A percentile compares a stretch with the other conserved stretches of the same genome.
Evolutionary conservation across 192 early-diverging fungal species (phyloP).

Genomic region (Coemansia sp.): DNA sequence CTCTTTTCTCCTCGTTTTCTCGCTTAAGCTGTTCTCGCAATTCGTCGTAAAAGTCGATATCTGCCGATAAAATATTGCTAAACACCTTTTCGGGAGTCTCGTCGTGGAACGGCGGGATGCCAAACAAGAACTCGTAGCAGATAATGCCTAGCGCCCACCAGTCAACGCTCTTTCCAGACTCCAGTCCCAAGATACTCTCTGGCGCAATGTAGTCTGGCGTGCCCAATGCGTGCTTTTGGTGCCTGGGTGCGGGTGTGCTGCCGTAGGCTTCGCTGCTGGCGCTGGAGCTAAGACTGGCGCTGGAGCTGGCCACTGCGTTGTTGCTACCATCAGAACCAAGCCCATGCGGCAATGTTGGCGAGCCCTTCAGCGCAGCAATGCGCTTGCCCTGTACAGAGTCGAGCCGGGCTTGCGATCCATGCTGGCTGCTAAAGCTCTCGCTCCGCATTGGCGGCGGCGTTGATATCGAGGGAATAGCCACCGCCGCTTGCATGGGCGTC

Average conservation of each 20-base stretch:
- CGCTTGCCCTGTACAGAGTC: slow-evolving; percentile 34
- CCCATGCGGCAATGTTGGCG: slow-evolving; percentile 2
- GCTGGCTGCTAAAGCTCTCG: background rate
- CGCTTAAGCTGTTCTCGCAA: slow-evolving; percentile 13
- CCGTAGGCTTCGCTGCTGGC: slow-evolving; percentile 9
- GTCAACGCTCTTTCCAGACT: slow-evolving; percentile 81
- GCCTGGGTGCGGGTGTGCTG: background rate
- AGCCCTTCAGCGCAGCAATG: slow-evolving; percentile 59
- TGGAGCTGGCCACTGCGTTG: slow-evolving; percentile 13
- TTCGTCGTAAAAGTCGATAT: slow-evolving; percentile 50
- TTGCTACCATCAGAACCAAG: slow-evolving; percentile 11
- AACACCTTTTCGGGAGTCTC: slow-evolving; percentile 53
- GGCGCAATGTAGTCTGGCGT: slow-evolving; percentile 95
- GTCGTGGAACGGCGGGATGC: slow-evolving; percentile 79
- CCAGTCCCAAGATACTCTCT: slow-evolving; percentile 87
- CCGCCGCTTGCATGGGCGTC: background rate
- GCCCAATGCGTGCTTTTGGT: slow-evolving; percentile 63
- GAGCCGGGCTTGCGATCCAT: background rate
- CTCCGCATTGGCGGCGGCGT: slow-evolving; percentile 16
- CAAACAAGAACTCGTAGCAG: slow-evolving; percentile 91
- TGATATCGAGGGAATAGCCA: slow-evolving; percentile 10
- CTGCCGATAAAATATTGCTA: slow-evolving; percentile 39
- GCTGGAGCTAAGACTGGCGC: slow-evolving; percentile 16
- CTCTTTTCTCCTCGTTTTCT: background rate
- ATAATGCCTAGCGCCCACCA: slow-evolving; percentile 93